Evolutionary conservation across 1,284 basidiomycete species (phyloP).

Genomic region (Tranzscheliella williamsii): DNA sequence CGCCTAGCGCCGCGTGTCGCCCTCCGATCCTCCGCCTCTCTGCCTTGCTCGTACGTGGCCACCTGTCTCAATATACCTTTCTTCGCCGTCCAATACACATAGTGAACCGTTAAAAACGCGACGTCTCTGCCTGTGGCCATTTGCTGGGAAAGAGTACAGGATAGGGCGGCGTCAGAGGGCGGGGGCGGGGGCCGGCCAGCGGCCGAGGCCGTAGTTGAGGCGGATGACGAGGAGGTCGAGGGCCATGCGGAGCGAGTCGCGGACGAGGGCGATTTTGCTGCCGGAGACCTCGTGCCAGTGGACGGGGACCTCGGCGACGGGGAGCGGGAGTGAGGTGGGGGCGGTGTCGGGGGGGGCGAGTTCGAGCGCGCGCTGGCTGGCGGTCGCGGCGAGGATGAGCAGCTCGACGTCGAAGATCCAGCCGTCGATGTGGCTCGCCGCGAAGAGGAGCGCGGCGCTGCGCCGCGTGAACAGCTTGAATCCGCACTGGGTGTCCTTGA

Average conservation of each 20-base stretch:
- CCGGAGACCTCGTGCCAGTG: slow-evolving; percentile 90
- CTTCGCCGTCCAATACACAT: too few relatives aligned
- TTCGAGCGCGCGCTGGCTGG: slow-evolving; percentile 13
- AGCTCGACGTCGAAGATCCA: slow-evolving; percentile 97
- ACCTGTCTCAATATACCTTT: too few relatives aligned
- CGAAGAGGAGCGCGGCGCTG: slow-evolving; percentile 79
- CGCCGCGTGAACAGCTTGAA: slow-evolving; percentile 81
- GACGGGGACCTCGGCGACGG: slow-evolving; percentile 81
- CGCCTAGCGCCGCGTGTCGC: too few relatives aligned
- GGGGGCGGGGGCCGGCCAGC: slow-evolving; percentile 60
- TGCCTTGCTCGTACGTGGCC: too few relatives aligned
- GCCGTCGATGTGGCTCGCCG: slow-evolving; percentile 61
- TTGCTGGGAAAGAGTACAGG: too few relatives aligned
- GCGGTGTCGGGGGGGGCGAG: neutral
- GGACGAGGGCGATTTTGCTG: slow-evolving; percentile 83
- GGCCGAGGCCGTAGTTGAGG: slow-evolving; percentile 76
- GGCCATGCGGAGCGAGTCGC: slow-evolving; percentile 83
- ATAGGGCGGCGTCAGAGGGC: slow-evolving; percentile 6
- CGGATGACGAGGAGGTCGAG: slow-evolving; percentile 81
- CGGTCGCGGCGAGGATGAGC: slow-evolving; percentile 72
- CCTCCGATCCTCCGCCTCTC: too few relatives aligned
- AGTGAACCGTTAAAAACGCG: too few relatives aligned
- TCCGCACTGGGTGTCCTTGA: slow-evolving; percentile 91
- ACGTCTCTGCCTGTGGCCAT: too few relatives aligned
- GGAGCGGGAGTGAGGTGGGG: slow-evolving; percentile 63